Base-by-base conservation (phyloP, 2,329 filamentous ascomycete species). In the Hypocreales sp. region DNA sequence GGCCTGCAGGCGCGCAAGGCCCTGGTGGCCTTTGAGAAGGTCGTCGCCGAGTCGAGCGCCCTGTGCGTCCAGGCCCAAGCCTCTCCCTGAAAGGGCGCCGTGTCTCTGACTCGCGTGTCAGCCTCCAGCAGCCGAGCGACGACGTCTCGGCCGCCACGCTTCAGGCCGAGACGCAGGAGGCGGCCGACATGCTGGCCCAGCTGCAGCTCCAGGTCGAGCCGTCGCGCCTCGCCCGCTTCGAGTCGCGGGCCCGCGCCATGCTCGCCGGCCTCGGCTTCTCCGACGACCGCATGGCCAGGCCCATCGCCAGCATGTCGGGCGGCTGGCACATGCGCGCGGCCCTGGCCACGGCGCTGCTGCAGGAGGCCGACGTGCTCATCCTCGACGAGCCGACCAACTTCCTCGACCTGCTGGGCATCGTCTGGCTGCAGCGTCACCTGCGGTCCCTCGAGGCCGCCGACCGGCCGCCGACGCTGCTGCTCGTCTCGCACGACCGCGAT, bases 341-440 rank as follows among this genome's bases (percentile, higher is more conserved):
- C 31, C 59, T 82, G 1, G 75, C 76, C 3, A 58, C 60, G 4
- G 69, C 72, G 1, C 59, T 92, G 4, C 66, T 82, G 1, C 76
- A 84, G 35, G 68, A 76, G 7, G 69, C 74, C 0, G 81, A 92
- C 37, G 70, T 92, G 3, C 60, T 92, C 31, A 74, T 92, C 27
- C 67, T 92, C 3, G 82, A 92, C 46, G 82, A 92, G 45, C 83
- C 83, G 0, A 92, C 82, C 19, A 92, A 92, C 44, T 92, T 82
- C 44, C 64, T 92, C 2, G 82, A 92, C 42, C 58, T 92, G 1
- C 63, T 84, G 0, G 80, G 79, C 1, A 84, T 92, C 31, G 70
- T 92, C 30, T 92, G 83, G 81, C 60, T 93, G 1, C 77, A 92
- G 44, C 65, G 66, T 9, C 76, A 84, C 42, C 66, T 92, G 8